Conservation (phyloP, 2,329 filamentous ascomycete species). For the Didymella lethalis region DNA sequence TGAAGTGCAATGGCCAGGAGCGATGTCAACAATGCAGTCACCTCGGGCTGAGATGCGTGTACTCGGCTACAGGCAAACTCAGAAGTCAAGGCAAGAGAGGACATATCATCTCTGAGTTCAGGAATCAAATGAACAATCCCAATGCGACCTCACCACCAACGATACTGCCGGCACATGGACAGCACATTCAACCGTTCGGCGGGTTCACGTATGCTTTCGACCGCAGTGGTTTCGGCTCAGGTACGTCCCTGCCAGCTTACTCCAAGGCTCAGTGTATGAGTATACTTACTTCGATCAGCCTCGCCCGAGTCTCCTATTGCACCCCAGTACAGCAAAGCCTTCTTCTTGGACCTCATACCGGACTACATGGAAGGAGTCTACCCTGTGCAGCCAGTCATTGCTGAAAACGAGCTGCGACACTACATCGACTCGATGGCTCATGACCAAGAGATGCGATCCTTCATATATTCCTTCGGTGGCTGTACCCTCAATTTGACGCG, state of each 20-base stretch:
- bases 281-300: constrained; percentile 13
- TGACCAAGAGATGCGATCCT: constrained; percentile 51
- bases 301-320: constrained; percentile 30
- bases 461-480: constrained; percentile 57
- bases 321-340: constrained; percentile 36
- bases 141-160: constrained; percentile 35
- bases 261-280: too few species aligned
- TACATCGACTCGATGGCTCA: constrained; percentile 50
- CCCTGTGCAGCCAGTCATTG: constrained; percentile 58
- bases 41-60: constrained; percentile 57
- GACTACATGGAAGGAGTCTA: constrained; percentile 57
- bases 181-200: constrained; percentile 19
- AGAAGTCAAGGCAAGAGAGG: constrained; percentile 52
- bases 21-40: constrained; percentile 52
- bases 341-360: constrained; percentile 56
- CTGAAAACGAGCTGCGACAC: constrained; percentile 51
- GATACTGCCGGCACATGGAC: constrained; percentile 35
- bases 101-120: constrained; percentile 54
- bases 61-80: constrained; percentile 51
- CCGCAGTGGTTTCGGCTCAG: constrained; percentile 27
- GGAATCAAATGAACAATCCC: constrained; percentile 38
- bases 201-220: constrained; percentile 26
- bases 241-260: constrained; percentile 23
- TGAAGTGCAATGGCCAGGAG: constrained; percentile 57
- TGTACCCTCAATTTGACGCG: constrained; percentile 56